Base-by-base conservation (phyloP, 73 alveolate species). In the Paraurostyla sp. region DNA sequence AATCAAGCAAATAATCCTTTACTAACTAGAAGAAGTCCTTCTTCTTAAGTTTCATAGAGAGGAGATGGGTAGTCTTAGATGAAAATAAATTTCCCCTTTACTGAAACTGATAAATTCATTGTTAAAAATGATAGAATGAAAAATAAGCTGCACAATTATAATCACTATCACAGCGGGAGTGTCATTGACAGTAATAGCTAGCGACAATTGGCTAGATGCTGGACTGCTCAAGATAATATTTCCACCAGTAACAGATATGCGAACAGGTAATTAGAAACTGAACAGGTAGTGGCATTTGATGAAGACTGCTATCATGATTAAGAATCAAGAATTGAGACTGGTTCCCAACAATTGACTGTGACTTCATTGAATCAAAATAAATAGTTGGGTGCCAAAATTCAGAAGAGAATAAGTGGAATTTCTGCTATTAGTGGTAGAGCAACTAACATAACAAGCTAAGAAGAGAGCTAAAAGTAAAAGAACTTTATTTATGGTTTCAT, bases 1-100 rank as follows among this genome's bases (percentile, higher is more conserved):
- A 9, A 25, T 30, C 25, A 60, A 6, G n/a, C 4, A 11, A 23
- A 9, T 60, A 30, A 29, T 13, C 78, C 78, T 27, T 60, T n/a
- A n/a, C n/a, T n/a, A n/a, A n/a, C 78, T 11, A 60, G 49, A 32
- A 60, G 78, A 60, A 60, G 78, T 60, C 78, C 78, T 60, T 60
- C 78, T 6, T 16, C 45, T 9, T 60, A 60, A 3, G 22, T 60
- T 7, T 9, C 45, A 13, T 6, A 9, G 3, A 60, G 32, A 35
- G 69, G 23, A 60, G 78, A 60, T 60, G 50, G n/a, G n/a, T n/a
- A 16, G 9, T 60, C 76, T 4, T 23, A 9, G 22, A 29, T 50
- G 4, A 60, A 60, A 6, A 60, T 60, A 60, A 60, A 60, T 27
- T 60, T 60, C 78, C 78, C 78, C 4, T 60, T 60, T 23, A 60